A percentile compares a stretch with the other conserved stretches of the same genome.
These are phyloP conservation scores for Eragrostis curvula DNA, from an alignment of 176 grass and related monocot genomes.

Conservation along the genomic window DNA sequence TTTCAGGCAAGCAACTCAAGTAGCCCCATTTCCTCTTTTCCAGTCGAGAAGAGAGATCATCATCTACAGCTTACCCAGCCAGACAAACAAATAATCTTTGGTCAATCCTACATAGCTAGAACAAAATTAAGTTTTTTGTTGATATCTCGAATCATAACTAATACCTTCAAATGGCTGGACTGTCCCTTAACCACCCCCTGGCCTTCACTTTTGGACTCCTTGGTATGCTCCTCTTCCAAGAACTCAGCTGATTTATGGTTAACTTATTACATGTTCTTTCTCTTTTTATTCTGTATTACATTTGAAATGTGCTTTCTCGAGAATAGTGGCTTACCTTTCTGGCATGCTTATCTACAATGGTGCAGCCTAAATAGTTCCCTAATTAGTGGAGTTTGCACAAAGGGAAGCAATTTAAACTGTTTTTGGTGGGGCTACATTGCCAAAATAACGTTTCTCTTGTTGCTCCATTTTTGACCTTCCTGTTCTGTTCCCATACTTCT, in stretches of 20 bases:
- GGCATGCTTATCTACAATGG: background rate
- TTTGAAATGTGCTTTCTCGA: background rate
- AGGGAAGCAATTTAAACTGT: background rate
- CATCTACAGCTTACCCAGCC: background rate
- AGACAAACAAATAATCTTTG: background rate
- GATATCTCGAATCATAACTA: background rate
- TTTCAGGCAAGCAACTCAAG: constrained; percentile 19
- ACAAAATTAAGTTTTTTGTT: too few relatives aligned
- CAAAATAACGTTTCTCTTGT: background rate
- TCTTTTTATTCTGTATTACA: background rate
- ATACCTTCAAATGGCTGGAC: constrained; percentile 52
- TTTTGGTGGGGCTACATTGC: background rate
- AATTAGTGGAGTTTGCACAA: background rate
- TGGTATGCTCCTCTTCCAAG: constrained; percentile 40
- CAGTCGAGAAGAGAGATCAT: background rate
- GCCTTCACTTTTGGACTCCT: constrained; percentile 66
- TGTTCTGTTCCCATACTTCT: background rate
- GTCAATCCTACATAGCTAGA: background rate
- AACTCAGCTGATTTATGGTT: background rate
- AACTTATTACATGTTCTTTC: background rate
- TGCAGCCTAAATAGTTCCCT: background rate
- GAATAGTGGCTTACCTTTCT: background rate
- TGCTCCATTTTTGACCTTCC: background rate
- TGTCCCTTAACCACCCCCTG: constrained; percentile 61
- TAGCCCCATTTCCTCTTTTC: background rate